Percentiles rank a stretch among this genome's conserved stretches.
These are phyloP conservation scores for Monosporozyma siamensis DNA, from an alignment of 805 yeast species.

Conservation along the genomic window DNA sequence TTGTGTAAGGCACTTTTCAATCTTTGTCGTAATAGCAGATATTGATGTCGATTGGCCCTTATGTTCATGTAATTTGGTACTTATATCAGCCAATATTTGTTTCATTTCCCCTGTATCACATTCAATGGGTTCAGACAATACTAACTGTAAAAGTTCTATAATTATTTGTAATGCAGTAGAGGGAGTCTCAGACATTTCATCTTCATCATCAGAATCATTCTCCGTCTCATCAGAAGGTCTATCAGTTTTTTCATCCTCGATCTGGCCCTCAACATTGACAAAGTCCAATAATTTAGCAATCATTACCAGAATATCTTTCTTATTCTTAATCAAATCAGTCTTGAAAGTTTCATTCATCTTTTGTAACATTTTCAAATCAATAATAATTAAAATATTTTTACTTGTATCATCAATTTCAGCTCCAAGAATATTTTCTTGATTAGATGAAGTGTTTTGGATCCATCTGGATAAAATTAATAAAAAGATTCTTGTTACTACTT, in stretches of 20 bases:
- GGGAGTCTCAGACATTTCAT: not conserved
- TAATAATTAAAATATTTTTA: conserved; percentile 45
- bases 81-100: not conserved
- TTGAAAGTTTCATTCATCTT: conserved; percentile 48
- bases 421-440: not conserved
- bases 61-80: not conserved
- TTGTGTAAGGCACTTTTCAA: conserved; percentile 13
- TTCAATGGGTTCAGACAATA: conserved; percentile 19
- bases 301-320: conserved; percentile 47
- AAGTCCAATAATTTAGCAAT: conserved; percentile 35
- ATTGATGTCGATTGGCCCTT: not conserved
- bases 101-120: not conserved
- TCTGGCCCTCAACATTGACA: conserved; percentile 22
- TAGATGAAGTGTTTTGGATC: conserved; percentile 30
- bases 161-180: conserved; percentile 22
- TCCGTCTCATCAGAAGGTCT: no score
- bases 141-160: conserved; percentile 32
- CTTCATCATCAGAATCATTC: conserved; percentile 7
- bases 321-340: conserved; percentile 36
- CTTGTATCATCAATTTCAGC: conserved; percentile 6
- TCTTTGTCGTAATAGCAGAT: not conserved
- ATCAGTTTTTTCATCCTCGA: conserved; percentile 3
- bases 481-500: conserved; percentile 39
- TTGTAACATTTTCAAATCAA: conserved; percentile 60
- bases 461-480: conserved; percentile 48